phyloP scores from a whole-genome alignment of 495 filamentous ascomycete species.

The Penicillium subrubescens region DNA sequence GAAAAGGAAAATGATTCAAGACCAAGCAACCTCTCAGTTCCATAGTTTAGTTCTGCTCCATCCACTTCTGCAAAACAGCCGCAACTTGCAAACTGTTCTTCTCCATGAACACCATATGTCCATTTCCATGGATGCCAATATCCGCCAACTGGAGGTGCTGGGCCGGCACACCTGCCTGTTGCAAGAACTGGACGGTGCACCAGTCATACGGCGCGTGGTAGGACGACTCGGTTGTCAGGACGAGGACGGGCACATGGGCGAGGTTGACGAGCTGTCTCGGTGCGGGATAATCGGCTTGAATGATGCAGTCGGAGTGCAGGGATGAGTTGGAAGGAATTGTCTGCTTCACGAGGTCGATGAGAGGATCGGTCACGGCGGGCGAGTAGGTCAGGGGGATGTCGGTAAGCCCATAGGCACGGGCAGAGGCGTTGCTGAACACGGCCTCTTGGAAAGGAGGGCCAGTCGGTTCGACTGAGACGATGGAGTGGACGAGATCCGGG shows the following conservation, averaged over 20 bases:
- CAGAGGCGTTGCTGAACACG: slow-evolving; percentile 26
- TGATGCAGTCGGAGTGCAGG: slow-evolving; percentile 32
- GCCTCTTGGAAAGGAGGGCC: slow-evolving; percentile 53
- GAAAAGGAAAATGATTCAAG: background rate
- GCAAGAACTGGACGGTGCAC: slow-evolving; percentile 54
- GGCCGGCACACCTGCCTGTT: slow-evolving; percentile 55
- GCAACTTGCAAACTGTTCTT: slow-evolving; percentile 59
- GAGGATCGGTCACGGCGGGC: slow-evolving; percentile 40
- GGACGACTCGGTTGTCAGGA: slow-evolving; percentile 56
- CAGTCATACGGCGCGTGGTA: slow-evolving; percentile 61
- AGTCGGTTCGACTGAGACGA: slow-evolving; percentile 56
- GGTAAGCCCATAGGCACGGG: slow-evolving; percentile 47
- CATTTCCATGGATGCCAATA: slow-evolving; percentile 56
- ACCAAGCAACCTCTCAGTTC: background rate
- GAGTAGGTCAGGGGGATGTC: slow-evolving; percentile 53
- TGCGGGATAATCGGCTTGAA: slow-evolving; percentile 47
- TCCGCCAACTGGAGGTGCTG: slow-evolving; percentile 49
- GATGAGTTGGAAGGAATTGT: slow-evolving; percentile 25
- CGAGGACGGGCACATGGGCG: slow-evolving; percentile 42
- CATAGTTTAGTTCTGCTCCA: slow-evolving; percentile 20
- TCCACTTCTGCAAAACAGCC: slow-evolving; percentile 42
- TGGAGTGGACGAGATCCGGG: slow-evolving; percentile 46
- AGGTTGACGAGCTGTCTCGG: slow-evolving; percentile 54
- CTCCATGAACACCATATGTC: slow-evolving; percentile 62
- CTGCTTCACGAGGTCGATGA: slow-evolving; percentile 31